Evolutionary conservation across 495 filamentous ascomycete species (phyloP), one percentile per base, ranked within the genome.

Genomic region (Ramalina peruviana): DNA sequence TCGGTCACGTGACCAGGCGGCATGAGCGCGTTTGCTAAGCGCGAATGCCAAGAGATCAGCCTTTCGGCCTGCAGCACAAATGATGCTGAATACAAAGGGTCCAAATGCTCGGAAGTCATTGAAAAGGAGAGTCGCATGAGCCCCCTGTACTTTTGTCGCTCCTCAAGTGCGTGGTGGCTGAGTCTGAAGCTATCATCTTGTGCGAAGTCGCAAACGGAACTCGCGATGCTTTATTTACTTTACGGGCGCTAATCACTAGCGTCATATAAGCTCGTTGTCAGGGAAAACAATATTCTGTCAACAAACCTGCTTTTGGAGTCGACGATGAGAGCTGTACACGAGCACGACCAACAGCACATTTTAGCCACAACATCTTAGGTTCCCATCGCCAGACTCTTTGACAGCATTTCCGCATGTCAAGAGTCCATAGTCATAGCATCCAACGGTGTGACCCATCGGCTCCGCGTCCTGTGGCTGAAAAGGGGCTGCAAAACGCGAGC

Each of bases 301-400:
- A 48, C 45, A 48, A 48, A 48, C 40, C 9, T 23, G 21, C 21
- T 19, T 41, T 36, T 17, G 45, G 45, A 11, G 11, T 36, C n/a
- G 26, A n/a, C 30, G 19, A 37, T 7, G 7, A 17, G 26, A 12
- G 37, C 21, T 25, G 23, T 25, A 25, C 23, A 25, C 1, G 23
- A 16, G 37, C 45, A 36, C 25, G 4, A 48, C 33, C 20, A 33
- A 37, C 16, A 36, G 45, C 33, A 48, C 45, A 16, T 26, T 17
- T 48, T 26, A 17, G n/a, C 45, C 17, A 48, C 45, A 48, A 48
- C 30, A 48, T 48, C 45, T 48, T 48, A 48, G 13, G 27, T 9
- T 37, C 12, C 33, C 13, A 1, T 41, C 9, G 17, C 40, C 6
- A 41, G 17, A 19, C 40, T 19, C 21, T 23, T 0, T 17, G 40